These are phyloP conservation scores for Penicillium parvum DNA, from an alignment of 495 filamentous ascomycete species.

Conservation along the genomic window DNA sequence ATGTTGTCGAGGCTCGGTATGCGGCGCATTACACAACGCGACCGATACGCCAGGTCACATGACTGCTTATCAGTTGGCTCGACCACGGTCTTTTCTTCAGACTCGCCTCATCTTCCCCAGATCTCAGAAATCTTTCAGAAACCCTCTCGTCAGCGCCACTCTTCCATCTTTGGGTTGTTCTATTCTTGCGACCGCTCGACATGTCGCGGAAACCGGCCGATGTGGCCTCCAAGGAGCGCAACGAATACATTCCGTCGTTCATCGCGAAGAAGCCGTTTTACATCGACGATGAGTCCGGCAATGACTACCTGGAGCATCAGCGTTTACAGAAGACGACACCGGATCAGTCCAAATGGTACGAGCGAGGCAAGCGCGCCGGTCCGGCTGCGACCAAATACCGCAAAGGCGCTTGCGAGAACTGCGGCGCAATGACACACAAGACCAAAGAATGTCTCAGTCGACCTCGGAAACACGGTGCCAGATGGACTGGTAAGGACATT, in stretches of 20 bases:
- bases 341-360: slow-evolving; percentile 81
- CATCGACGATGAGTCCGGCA: slow-evolving; percentile 73
- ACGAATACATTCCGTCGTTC: slow-evolving; percentile 98
- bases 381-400: slow-evolving; percentile 92
- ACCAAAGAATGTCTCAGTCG: slow-evolving; percentile 88
- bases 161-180: neutral
- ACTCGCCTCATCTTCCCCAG: slow-evolving; percentile 3
- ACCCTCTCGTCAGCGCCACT: neutral
- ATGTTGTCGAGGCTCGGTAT: slow-evolving; percentile 4
- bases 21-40: slow-evolving; percentile 10
- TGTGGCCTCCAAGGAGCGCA: slow-evolving; percentile 66
- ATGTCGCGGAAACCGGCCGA: slow-evolving; percentile 50
- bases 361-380: slow-evolving; percentile 73
- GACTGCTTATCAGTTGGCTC: slow-evolving; percentile 4
- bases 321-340: slow-evolving; percentile 66
- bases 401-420: slow-evolving; percentile 97
- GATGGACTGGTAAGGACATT: slow-evolving; percentile 90
- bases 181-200: neutral
- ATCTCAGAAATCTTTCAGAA: neutral
- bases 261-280: slow-evolving; percentile 99
- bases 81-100: slow-evolving; percentile 1
- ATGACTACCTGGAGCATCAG: slow-evolving; percentile 96
- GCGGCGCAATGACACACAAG: slow-evolving; percentile 93
- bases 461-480: slow-evolving; percentile 84
- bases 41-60: slow-evolving; percentile 35